A percentile compares a stretch with the other conserved stretches of the same genome.
Evolutionary conservation across 768 basidiomycete species (phyloP).

Genomic region (Calvatia gigantea): DNA sequence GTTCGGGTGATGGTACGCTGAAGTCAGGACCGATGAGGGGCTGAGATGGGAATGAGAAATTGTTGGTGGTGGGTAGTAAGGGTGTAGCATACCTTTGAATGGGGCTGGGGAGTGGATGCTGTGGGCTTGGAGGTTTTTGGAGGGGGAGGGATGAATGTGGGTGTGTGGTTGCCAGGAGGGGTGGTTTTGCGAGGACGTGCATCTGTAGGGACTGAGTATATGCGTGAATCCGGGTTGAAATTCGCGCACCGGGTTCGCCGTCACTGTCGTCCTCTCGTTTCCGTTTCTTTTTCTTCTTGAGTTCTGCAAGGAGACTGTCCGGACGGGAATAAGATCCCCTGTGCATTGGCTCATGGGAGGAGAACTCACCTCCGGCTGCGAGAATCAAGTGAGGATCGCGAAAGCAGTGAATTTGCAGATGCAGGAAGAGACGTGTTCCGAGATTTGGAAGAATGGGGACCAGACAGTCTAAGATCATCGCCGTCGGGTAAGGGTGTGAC

Average conservation of each 20-base stretch:
- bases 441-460: slow-evolving; percentile 34
- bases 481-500: slow-evolving; percentile 43
- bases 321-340: slow-evolving; percentile 7
- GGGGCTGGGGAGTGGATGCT: slow-evolving; percentile 34
- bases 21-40: slow-evolving; percentile 54
- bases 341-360: not conserved
- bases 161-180: slow-evolving; percentile 41
- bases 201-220: slow-evolving; percentile 31
- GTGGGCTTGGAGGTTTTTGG: slow-evolving; percentile 58
- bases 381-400: slow-evolving; percentile 57
- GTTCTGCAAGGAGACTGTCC: slow-evolving; percentile 39
- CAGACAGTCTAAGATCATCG: slow-evolving; percentile 43
- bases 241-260: slow-evolving; percentile 49
- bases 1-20: slow-evolving; percentile 42
- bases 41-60: slow-evolving; percentile 15
- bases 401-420: slow-evolving; percentile 42
- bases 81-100: slow-evolving; percentile 44
- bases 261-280: slow-evolving; percentile 78
- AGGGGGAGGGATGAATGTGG: slow-evolving; percentile 32
- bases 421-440: slow-evolving; percentile 45
- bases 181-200: slow-evolving; percentile 55
- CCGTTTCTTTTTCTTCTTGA: slow-evolving; percentile 81
- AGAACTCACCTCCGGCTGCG: slow-evolving; percentile 50
- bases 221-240: not conserved
- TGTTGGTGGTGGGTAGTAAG: slow-evolving; percentile 8